Evolutionary conservation across 2,329 filamentous ascomycete genomes (phyloP).

Genomic region (Cyclaneusma minus): DNA sequence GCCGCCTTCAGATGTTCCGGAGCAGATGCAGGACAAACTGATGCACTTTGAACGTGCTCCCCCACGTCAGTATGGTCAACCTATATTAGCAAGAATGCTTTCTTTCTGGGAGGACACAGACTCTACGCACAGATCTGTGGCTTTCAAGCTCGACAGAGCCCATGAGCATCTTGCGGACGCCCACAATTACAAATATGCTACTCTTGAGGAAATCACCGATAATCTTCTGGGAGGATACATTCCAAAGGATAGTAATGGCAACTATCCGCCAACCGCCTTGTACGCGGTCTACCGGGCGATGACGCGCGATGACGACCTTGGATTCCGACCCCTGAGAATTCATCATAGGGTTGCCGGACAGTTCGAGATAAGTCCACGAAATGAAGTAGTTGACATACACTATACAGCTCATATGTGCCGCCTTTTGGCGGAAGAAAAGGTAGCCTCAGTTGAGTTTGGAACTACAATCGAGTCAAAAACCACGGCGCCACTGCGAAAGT

Average conservation of each 20-base stretch:
- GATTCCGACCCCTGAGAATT: slow-evolving; percentile 38
- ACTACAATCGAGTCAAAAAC: slow-evolving; percentile 6
- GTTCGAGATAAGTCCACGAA: slow-evolving; percentile 43
- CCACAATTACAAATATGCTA: slow-evolving; percentile 26
- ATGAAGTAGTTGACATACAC: slow-evolving; percentile 35
- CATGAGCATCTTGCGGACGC: slow-evolving; percentile 28
- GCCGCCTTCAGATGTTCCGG: slow-evolving; percentile 21
- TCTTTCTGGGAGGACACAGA: slow-evolving; percentile 27
- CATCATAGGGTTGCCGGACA: slow-evolving; percentile 36
- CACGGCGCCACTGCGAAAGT: slow-evolving; percentile 20
- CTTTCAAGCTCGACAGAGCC: slow-evolving; percentile 29
- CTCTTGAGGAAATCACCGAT: slow-evolving; percentile 27
- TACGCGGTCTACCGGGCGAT: slow-evolving; percentile 59
- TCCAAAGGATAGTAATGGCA: slow-evolving; percentile 13
- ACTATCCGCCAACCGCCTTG: slow-evolving; percentile 32
- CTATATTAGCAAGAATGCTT: slow-evolving; percentile 25
- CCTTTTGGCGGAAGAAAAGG: slow-evolving; percentile 29
- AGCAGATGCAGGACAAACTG: slow-evolving; percentile 19
- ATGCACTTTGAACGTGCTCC: slow-evolving; percentile 23
- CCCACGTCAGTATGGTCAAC: slow-evolving; percentile 27
- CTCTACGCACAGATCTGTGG: slow-evolving; percentile 28
- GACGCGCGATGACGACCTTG: slow-evolving; percentile 41
- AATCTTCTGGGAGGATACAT: slow-evolving; percentile 19
- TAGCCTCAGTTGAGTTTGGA: slow-evolving; percentile 2
- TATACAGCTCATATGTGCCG: too few species aligned